Conservation (phyloP, 257 asterid genomes). For the Rubia yunnanensis region DNA sequence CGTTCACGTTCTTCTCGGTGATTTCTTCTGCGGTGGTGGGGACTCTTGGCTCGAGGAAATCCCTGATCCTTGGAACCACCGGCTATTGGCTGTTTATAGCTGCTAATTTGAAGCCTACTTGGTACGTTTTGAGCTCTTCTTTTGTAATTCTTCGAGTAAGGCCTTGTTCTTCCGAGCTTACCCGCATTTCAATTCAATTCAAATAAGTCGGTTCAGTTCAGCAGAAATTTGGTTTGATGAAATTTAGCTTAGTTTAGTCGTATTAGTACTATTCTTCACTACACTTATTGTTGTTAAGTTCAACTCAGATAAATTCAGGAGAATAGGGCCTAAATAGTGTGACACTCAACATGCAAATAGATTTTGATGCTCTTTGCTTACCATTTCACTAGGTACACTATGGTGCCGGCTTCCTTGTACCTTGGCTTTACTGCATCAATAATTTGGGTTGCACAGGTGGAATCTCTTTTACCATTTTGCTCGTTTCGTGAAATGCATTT, state of each 20-base stretch:
- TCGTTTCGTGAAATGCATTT: neutral
- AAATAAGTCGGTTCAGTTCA: too few species aligned
- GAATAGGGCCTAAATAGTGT: too few species aligned
- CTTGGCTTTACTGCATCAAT: constrained; percentile 90
- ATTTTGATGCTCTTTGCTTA: neutral
- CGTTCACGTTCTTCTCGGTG: constrained; percentile 65
- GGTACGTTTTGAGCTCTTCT: constrained; percentile 31
- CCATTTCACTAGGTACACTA: constrained; percentile 61
- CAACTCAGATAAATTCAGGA: too few species aligned
- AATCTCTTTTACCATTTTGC: neutral
- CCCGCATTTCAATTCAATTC: too few species aligned
- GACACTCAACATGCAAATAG: neutral
- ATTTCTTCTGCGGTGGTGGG: constrained; percentile 78
- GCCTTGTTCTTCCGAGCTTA: too few species aligned
- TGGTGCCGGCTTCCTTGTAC: constrained; percentile 89
- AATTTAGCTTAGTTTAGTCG: too few species aligned
- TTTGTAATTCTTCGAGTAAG: too few species aligned
- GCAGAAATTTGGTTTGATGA: too few species aligned
- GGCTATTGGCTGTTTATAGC: constrained; percentile 94
- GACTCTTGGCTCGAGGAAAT: constrained; percentile 71
- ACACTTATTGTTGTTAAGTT: too few species aligned
- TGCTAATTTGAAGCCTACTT: constrained; percentile 88
- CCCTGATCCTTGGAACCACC: constrained; percentile 77
- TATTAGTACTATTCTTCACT: too few species aligned
- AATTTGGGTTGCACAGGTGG: constrained; percentile 96